Evolutionary conservation across 306 rosid genomes (phyloP).

Genomic region (Trifolium subterraneum): DNA sequence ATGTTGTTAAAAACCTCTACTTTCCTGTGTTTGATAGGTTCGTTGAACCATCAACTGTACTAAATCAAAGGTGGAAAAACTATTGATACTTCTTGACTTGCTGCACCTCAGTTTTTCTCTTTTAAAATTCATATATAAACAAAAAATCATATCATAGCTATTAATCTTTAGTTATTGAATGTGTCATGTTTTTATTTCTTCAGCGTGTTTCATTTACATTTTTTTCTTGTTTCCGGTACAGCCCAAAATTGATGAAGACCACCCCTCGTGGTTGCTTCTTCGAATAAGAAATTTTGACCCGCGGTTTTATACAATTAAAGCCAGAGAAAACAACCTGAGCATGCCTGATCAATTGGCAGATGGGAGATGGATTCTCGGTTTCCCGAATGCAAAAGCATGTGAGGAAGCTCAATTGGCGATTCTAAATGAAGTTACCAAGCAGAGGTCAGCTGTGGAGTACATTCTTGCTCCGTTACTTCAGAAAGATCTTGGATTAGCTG

Average conservation of each 20-base stretch:
- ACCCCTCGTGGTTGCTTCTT: slow-evolving; percentile 83
- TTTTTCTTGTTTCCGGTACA: slow-evolving; percentile 46
- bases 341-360: slow-evolving; percentile 53
- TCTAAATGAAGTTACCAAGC: slow-evolving; percentile 66
- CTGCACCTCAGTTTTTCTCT: slow-evolving; percentile 2
- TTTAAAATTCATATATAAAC: slow-evolving; percentile 17
- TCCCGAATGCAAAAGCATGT: slow-evolving; percentile 64
- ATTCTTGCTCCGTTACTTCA: slow-evolving; percentile 68
- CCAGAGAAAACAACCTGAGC: slow-evolving; percentile 46
- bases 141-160: slow-evolving; percentile 8
- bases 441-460: slow-evolving; percentile 66
- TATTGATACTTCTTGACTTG: slow-evolving; percentile 2
- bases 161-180: slow-evolving; percentile 10
- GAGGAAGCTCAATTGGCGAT: slow-evolving; percentile 62
- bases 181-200: slow-evolving; percentile 15
- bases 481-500: slow-evolving; percentile 47
- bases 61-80: not conserved
- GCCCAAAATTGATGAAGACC: slow-evolving; percentile 70
- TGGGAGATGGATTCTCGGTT: slow-evolving; percentile 91
- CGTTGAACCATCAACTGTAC: slow-evolving; percentile 1
- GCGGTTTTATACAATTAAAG: slow-evolving; percentile 45
- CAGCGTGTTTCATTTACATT: not conserved
- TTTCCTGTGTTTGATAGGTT: not conserved
- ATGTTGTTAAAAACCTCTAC: not conserved
- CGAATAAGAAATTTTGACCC: slow-evolving; percentile 74